Base-by-base conservation (phyloP, 1,284 basidiomycete species). In the Moesziomyces aphidis region DNA sequence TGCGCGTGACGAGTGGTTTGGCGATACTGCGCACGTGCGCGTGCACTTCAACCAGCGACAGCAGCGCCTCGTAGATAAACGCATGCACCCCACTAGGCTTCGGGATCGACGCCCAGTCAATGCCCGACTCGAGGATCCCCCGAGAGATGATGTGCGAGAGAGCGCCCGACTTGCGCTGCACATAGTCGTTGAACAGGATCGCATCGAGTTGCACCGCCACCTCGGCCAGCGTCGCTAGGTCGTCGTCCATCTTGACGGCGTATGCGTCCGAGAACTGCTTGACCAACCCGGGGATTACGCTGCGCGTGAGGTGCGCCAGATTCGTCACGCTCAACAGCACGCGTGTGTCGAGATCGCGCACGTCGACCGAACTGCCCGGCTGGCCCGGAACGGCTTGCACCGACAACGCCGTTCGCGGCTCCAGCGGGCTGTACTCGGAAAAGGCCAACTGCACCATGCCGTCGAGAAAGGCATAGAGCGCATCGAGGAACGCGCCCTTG, bases 71-170 rank as follows among this genome's bases (percentile, higher is more conserved):
- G 86, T 93, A 97, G 89, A 99, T 93, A 86, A 97, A 99, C 22
- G 93, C 89, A 58, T 96, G 91, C 61, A 99, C 94, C 85, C 95
- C 48, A 8, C 55, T 91, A 2, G 95, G 96, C 79, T 94, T 92
- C 1, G 91, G 90, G 0, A 93, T 92, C 72, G 93, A 90, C 71
- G 90, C 92, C 96, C 97, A 99, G 82, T 97, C 93, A 87, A 97
- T 92, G 21, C 89, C 87, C 42, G 87, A 87, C 56, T 91, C 89
- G 23, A 97, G 86, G 47, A 99, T 91, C 4, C 97, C 97, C 50
- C 87, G 86, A 31, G 90, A 89, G 46, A 98, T 87, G 50, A 93
- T 90, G 22, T 87, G 85, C 44, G 87, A 90, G n/a, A 95, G 88
- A 9, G 87, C 86, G 2, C 87, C 87, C 8, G 90, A 88, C 82